Evolutionary conservation across 2,329 filamentous ascomycete species (phyloP), one percentile per base, ranked within the genome.

Genomic region (Coniochaeta sp.): DNA sequence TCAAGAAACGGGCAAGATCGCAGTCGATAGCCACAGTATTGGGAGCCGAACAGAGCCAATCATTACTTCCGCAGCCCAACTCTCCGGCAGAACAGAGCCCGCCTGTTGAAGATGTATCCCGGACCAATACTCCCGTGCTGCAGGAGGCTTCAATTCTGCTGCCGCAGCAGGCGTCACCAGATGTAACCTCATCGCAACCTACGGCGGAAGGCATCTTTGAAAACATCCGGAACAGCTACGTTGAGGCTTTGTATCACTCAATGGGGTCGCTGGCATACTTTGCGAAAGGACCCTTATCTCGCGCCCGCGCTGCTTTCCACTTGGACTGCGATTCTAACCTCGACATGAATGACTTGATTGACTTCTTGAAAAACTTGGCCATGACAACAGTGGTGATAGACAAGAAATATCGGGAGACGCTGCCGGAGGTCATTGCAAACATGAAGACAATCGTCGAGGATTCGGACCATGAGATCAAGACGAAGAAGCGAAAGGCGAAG

Each of bases 211-310:
- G 67, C 9, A 81, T 85, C 18, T 79, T 84, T 56, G 75, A 82
- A 6, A 79, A 74, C 54, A 74, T 86, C 52, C 73, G 81, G 51
- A 71, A 67, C 24, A 76, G 83, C 48, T 81, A 87, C 67, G 73
- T 78, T 52, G 77, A 83, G 52, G 74, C 76, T 6, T 66, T 86
- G 1, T 85, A 83, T 72, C 74, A 82, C 68, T 82, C 85, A 52
- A 78, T 81, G 73, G 88, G 86, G 30, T 89, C 88, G 3, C 71
- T 92, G 52, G 88, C 88, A 53, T 94, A 91, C 66, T 91, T 92
- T 67, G 85, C 85, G 18, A 94, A 94, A 70, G 89, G 88, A 1
- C 87, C 89, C 1, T 71, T 94, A 18, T 89, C 88, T 42, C 79
- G 87, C 58, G 85, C 87, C 45, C 80, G 88, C 53, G 86, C 85